These are phyloP conservation scores for Debaryomycetaceae sp. DNA, from an alignment of 1,139 yeast genomes.

Conservation along the genomic window DNA sequence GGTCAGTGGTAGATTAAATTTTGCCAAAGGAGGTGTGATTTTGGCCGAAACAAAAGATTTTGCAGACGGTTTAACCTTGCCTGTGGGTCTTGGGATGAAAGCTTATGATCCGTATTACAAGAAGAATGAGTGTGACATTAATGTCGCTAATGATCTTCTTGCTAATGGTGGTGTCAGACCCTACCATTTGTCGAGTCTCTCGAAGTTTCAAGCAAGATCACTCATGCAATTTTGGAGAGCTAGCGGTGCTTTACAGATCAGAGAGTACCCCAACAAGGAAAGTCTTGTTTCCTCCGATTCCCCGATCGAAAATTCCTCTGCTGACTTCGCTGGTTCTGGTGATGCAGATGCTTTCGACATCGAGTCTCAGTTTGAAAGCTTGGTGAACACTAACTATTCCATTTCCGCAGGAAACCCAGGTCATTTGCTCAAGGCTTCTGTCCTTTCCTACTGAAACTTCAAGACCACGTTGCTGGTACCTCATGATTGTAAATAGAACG, in stretches of 20 bases:
- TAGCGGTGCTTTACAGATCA: constrained; percentile 49
- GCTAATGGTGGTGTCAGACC: constrained; percentile 45
- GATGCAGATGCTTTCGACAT: constrained; percentile 15
- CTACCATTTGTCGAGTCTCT: constrained; percentile 47
- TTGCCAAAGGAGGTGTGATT: constrained; percentile 60
- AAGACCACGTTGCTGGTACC: background rate
- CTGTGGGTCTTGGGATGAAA: constrained; percentile 55
- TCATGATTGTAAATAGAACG: constrained; percentile 4
- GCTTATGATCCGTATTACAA: constrained; percentile 59
- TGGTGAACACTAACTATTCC: constrained; percentile 52
- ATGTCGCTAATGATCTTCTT: constrained; percentile 48
- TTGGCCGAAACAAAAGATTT: constrained; percentile 51
- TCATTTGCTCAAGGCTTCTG: constrained; percentile 47
- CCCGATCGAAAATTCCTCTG: constrained; percentile 12
- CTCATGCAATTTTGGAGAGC: constrained; percentile 53
- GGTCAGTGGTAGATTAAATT: constrained; percentile 52
- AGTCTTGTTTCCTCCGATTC: constrained; percentile 14
- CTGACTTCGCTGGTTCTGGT: constrained; percentile 7
- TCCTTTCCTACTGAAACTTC: constrained; percentile 19
- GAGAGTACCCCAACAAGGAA: constrained; percentile 43
- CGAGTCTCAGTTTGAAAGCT: constrained; percentile 28
- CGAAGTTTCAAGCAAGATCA: constrained; percentile 50
- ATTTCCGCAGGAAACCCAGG: constrained; percentile 84
- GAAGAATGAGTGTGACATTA: constrained; percentile 49
- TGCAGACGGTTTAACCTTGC: constrained; percentile 42